phyloP scores from a whole-genome alignment of 2,329 filamentous ascomycete genomes.

The Aspergillus brunneoviolaceus region DNA sequence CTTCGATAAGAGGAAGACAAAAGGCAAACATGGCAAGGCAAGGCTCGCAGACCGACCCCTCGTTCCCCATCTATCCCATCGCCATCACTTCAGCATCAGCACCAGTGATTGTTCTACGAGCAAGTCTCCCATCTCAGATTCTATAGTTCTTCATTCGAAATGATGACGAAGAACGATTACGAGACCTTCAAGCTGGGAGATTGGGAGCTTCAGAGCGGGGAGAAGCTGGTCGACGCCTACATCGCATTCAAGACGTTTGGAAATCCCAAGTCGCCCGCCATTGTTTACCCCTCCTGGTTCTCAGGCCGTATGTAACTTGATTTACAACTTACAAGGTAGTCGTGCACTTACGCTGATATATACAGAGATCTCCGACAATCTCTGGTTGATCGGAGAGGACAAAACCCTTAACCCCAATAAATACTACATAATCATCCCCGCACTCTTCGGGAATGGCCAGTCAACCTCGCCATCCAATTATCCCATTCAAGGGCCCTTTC shows the following conservation, averaged over 20 bases:
- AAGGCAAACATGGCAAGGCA: neutral
- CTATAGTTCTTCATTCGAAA: neutral
- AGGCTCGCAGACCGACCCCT: neutral
- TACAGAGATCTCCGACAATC: constrained; percentile 63
- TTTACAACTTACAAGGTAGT: neutral
- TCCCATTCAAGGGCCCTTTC: constrained; percentile 56
- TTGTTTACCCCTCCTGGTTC: constrained; percentile 79
- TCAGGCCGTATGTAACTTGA: constrained; percentile 52
- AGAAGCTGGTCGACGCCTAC: constrained; percentile 61
- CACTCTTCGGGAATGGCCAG: constrained; percentile 68
- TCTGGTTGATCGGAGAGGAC: constrained; percentile 69
- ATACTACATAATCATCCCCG: constrained; percentile 68
- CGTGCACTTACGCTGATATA: neutral
- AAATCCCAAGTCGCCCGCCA: constrained; percentile 58
- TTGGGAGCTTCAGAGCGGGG: constrained; percentile 65
- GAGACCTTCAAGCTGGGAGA: constrained; percentile 61
- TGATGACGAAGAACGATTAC: constrained; percentile 35
- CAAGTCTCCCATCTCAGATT: neutral
- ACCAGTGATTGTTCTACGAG: neutral
- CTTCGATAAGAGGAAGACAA: neutral
- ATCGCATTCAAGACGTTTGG: constrained; percentile 79
- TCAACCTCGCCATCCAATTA: constrained; percentile 68
- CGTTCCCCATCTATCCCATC: neutral
- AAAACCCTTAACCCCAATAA: constrained; percentile 64
- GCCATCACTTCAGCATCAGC: neutral